Conservation (phyloP, 192 early-diverging fungal genomes). For the Coemansia sp. region DNA sequence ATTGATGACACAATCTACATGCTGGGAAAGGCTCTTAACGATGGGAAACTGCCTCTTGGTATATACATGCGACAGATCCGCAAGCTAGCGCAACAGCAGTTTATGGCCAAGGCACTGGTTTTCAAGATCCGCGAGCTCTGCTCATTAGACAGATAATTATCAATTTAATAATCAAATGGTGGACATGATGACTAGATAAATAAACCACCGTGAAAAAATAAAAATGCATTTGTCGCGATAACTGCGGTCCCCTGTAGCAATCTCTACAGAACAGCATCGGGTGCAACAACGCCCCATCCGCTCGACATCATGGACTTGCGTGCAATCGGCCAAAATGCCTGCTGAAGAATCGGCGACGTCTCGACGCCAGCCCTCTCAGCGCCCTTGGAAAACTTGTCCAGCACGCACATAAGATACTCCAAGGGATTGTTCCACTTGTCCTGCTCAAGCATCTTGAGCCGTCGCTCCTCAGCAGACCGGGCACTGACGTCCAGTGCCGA, state of each 20-base stretch:
- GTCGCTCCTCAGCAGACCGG: slow-evolving; percentile 32
- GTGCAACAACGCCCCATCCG: slow-evolving; percentile 44
- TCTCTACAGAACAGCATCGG: slow-evolving; percentile 38
- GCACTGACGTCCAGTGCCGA: background rate
- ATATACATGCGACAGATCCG: slow-evolving; percentile 84
- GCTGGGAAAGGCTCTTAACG: slow-evolving; percentile 76
- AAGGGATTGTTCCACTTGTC: slow-evolving; percentile 53
- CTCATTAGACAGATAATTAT: slow-evolving; percentile 9
- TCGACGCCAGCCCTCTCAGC: slow-evolving; percentile 48
- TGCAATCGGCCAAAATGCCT: slow-evolving; percentile 53
- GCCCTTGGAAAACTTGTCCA: slow-evolving; percentile 38
- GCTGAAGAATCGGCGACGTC: slow-evolving; percentile 48
- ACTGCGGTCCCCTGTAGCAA: background rate
- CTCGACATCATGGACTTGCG: slow-evolving; percentile 39
- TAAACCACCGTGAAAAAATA: background rate
- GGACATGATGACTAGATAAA: background rate
- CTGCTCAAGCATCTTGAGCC: slow-evolving; percentile 36
- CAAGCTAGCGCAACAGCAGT: slow-evolving; percentile 83
- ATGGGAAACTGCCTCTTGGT: slow-evolving; percentile 68
- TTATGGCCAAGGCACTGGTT: slow-evolving; percentile 80
- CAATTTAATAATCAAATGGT: background rate
- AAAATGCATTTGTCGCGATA: background rate
- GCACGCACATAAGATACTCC: slow-evolving; percentile 53
- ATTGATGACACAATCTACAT: slow-evolving; percentile 87
- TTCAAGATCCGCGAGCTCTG: slow-evolving; percentile 63